Conservation (phyloP, 306 rosid genomes). For the Adenanthera pavonina region DNA sequence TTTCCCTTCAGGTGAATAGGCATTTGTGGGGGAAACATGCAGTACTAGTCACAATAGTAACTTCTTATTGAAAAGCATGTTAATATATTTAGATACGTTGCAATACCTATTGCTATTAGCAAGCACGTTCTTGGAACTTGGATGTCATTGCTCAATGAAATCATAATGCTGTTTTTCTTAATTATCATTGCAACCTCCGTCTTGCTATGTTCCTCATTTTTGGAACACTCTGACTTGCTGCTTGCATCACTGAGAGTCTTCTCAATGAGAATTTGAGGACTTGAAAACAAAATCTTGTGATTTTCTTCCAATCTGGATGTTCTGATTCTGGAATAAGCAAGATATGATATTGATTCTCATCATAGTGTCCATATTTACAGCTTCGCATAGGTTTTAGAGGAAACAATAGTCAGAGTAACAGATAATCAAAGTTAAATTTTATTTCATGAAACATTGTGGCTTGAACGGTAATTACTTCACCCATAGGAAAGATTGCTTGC, state of each 20-base stretch:
- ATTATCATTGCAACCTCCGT: not conserved
- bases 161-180: not conserved
- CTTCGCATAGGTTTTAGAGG: not conserved
- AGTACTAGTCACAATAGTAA: not conserved
- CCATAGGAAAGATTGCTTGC: not conserved
- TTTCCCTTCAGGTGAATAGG: slow-evolving; percentile 60
- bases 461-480: not conserved
- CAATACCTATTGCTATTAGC: too few relatives aligned
- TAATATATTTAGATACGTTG: too few relatives aligned
- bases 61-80: not conserved
- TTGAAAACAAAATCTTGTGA: not conserved
- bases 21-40: slow-evolving; percentile 2
- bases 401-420: not conserved
- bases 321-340: not conserved
- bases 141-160: not conserved
- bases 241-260: not conserved
- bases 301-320: not conserved
- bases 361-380: too few relatives aligned
- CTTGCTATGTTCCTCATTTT: not conserved
- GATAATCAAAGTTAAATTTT: not conserved
- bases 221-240: not conserved
- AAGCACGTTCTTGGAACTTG: not conserved
- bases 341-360: not conserved
- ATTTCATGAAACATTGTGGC: not conserved
- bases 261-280: not conserved